Percentiles rank a stretch among this genome's conserved stretches.
Evolutionary conservation across 2,329 filamentous ascomycete genomes (phyloP).

Genomic region (Elsinoe ampelina): DNA sequence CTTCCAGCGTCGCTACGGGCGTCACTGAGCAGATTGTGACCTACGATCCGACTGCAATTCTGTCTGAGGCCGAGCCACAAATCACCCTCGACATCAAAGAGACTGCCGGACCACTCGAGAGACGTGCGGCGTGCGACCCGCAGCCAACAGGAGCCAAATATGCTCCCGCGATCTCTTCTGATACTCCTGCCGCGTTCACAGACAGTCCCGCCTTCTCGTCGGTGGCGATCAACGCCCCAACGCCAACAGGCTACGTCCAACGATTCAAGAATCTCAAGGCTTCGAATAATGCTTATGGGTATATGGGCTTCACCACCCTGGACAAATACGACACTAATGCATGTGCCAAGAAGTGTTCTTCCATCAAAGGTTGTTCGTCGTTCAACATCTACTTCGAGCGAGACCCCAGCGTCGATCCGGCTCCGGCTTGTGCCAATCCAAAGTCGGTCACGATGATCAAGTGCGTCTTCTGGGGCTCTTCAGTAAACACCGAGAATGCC

Average conservation of each 20-base stretch:
- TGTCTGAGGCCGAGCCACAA: conserved; percentile 12
- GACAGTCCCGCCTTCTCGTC: conserved; percentile 16
- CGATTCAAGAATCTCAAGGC: conserved; percentile 18
- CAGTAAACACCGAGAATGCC: conserved; percentile 12
- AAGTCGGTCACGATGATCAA: conserved; percentile 17
- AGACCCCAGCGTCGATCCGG: conserved; percentile 17
- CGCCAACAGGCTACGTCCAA: conserved; percentile 18
- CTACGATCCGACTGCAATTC: conserved; percentile 15
- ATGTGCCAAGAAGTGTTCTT: conserved; percentile 15
- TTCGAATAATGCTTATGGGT: conserved; percentile 16
- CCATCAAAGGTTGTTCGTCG: conserved; percentile 13
- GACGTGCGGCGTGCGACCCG: conserved; percentile 14
- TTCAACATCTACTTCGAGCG: conserved; percentile 19
- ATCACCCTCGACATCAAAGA: conserved; percentile 7
- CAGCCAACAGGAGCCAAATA: conserved; percentile 16
- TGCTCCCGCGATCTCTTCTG: conserved; percentile 11
- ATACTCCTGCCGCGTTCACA: conserved; percentile 18
- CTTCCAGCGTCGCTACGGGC: conserved; percentile 13
- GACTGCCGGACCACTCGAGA: conserved; percentile 7
- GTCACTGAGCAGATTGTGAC: conserved; percentile 13
- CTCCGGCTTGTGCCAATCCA: conserved; percentile 18
- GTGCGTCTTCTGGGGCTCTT: conserved; percentile 13
- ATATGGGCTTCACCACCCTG: conserved; percentile 15
- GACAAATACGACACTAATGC: conserved; percentile 11
- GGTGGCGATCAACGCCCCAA: conserved; percentile 15